A percentile compares a stretch with the other conserved stretches of the same genome.
phyloP scores from a whole-genome alignment of 768 basidiomycete genomes.

The Pleurotus sapidus region DNA sequence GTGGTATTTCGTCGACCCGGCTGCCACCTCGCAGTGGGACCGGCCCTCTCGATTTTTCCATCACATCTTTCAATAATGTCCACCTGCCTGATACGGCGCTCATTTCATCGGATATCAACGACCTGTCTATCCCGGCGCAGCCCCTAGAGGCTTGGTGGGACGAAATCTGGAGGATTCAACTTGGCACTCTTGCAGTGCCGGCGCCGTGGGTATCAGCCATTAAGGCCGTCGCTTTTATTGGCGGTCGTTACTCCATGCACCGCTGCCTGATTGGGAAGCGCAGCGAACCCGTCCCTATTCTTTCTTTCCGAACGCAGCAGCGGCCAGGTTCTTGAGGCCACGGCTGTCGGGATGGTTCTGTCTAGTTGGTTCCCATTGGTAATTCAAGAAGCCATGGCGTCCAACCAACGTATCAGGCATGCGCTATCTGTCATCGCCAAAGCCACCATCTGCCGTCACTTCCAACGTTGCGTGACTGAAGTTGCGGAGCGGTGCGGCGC shows the following conservation, averaged over 20 bases:
- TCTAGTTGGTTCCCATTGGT: constrained; percentile 41
- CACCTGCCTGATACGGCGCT: constrained; percentile 47
- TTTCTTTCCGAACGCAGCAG: constrained; percentile 65
- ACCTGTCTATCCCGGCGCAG: constrained; percentile 34
- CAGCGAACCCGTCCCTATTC: constrained; percentile 44
- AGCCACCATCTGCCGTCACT: constrained; percentile 51
- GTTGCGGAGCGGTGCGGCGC: constrained; percentile 67
- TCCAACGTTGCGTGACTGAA: constrained; percentile 46
- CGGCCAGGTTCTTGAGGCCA: constrained; percentile 53
- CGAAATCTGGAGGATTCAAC: constrained; percentile 51
- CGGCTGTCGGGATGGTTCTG: constrained; percentile 51
- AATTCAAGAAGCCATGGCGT: constrained; percentile 34
- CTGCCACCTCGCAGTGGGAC: constrained; percentile 52
- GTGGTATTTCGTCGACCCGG: constrained; percentile 46
- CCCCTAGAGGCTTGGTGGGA: constrained; percentile 53
- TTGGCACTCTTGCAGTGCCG: constrained; percentile 51
- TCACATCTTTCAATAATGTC: constrained; percentile 55
- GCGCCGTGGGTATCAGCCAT: constrained; percentile 50
- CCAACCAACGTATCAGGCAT: constrained; percentile 48
- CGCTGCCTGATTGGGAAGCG: constrained; percentile 45
- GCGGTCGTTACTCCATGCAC: constrained; percentile 56
- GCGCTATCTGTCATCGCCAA: constrained; percentile 56
- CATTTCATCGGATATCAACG: constrained; percentile 40
- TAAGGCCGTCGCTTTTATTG: constrained; percentile 52
- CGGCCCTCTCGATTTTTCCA: constrained; percentile 52